A percentile compares a stretch with the other conserved stretches of the same genome.
Conservation (phyloP, 1,139 yeast species). For the Magnusiomyces magnusii region DNA sequence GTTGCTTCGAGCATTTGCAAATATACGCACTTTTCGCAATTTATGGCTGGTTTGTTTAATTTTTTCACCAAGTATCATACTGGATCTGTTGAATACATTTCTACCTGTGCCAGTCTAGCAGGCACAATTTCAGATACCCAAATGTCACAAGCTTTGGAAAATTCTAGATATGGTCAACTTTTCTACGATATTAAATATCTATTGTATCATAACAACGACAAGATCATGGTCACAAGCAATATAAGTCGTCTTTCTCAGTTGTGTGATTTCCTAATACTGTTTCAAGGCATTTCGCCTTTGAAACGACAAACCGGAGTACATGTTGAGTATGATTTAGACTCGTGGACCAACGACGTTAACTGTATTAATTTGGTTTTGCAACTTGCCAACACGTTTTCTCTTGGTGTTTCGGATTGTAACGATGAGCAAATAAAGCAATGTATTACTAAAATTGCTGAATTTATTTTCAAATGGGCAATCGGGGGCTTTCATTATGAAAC, state of each 20-base stretch:
- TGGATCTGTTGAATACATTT: conserved; percentile 40
- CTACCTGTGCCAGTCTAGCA: conserved; percentile 29
- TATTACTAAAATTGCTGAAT: conserved; percentile 23
- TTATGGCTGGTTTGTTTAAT: conserved; percentile 59
- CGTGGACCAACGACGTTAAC: conserved; percentile 74
- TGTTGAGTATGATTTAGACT: conserved; percentile 84
- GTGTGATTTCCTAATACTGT: conserved; percentile 57
- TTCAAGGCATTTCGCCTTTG: conserved; percentile 75
- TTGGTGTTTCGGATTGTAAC: conserved; percentile 27
- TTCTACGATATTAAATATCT: conserved; percentile 79
- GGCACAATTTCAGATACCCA: conserved; percentile 18
- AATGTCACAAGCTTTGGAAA: conserved; percentile 47
- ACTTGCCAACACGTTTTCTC: conserved; percentile 34
- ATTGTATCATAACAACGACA: conserved; percentile 57
- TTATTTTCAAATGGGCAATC: conserved; percentile 29
- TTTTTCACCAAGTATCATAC: conserved; percentile 54
- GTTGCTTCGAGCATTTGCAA: conserved; percentile 62
- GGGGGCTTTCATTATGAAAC: conserved; percentile 19
- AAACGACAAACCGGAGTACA: conserved; percentile 73
- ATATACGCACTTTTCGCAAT: conserved; percentile 63
- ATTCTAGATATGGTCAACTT: conserved; percentile 76
- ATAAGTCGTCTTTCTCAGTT: conserved; percentile 38
- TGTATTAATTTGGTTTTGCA: conserved; percentile 46
- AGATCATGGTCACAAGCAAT: conserved; percentile 34
- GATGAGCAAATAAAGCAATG: conserved; percentile 20